Evolutionary conservation across 768 basidiomycete genomes (phyloP), one percentile per base, ranked within the genome.

Genomic region (Lactifluus pinguis): DNA sequence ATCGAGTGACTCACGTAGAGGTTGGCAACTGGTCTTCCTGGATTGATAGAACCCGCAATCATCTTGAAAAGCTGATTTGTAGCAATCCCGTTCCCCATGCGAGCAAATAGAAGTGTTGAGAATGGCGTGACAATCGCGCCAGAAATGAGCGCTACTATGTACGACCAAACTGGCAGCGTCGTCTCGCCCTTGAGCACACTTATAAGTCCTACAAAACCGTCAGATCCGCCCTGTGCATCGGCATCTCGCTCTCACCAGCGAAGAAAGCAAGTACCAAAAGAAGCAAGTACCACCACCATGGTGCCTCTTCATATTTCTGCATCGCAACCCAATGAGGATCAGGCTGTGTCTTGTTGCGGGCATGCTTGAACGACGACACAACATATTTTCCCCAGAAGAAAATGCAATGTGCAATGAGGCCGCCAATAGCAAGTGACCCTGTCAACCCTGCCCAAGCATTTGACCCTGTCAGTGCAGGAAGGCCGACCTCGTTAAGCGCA

Each of bases 21-120:
- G 69, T 87, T 88, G 1, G 84, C 85, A 5, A 86, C 81, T 0
- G 85, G 84, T 49, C 79, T 77, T 47, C 85, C 85, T 7, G 84
- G 82, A 66, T 82, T 81, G 9, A 84, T 72, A 2, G 77, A 79
- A 14, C 81, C 81, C 10, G 80, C 83, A 17, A 83, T 77, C 83
- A 85, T 84, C 71, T 83, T 83, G 79, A 84, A 82, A 58, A 85
- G 67, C 66, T 83, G 80, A 63, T 79, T 80, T 6, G 83, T 85
- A 3, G 78, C 78, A 49, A 86, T 73, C 17, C 82, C 83, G 63
- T 76, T 83, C 21, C 84, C 84, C 76, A 83, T 76, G n/a, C 83
- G 77, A 14, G 79, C 83, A 65, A 66, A 80, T 0, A 85, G 73
- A 6, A 83, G 64, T 0, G 78, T 82, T 1, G 81, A 83, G 69